These are phyloP conservation scores for Zizania latifolia DNA, from an alignment of 176 grass and related monocot genomes.

Conservation along the genomic window DNA sequence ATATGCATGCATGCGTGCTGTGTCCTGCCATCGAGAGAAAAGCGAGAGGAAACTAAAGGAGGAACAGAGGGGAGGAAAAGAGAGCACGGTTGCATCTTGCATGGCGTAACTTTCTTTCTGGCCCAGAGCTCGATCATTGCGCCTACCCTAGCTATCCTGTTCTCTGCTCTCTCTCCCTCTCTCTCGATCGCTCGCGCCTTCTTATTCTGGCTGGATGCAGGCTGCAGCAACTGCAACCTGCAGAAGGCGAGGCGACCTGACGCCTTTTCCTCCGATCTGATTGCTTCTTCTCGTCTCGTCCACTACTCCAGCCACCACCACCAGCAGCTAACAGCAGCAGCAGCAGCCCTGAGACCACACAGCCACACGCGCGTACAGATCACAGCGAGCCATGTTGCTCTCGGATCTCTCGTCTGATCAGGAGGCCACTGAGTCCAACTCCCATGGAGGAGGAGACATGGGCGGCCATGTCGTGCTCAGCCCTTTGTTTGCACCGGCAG, in stretches of 20 bases:
- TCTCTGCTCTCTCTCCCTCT: no score
- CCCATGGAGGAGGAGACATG: constrained; percentile 34
- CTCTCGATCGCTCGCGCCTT: no score
- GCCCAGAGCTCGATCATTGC: neutral
- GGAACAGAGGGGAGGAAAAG: no score
- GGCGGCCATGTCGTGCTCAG: constrained; percentile 42
- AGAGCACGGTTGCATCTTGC: no score
- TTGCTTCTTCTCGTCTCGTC: neutral
- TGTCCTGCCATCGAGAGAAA: neutral
- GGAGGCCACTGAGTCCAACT: constrained; percentile 58
- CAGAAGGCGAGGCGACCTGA: constrained; percentile 39
- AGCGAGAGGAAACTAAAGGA: neutral
- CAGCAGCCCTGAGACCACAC: constrained; percentile 13
- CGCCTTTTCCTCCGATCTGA: constrained; percentile 40
- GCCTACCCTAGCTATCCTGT: no score
- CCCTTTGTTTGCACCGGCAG: constrained; percentile 24
- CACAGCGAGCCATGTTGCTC: neutral
- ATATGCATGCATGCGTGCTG: neutral
- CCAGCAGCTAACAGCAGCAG: no score
- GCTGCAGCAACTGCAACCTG: constrained; percentile 44
- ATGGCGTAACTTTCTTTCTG: neutral
- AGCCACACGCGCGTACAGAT: no score
- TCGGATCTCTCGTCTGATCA: constrained; percentile 32
- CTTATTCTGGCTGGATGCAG: constrained; percentile 41
- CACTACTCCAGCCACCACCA: neutral